Base-by-base conservation (phyloP, 129 eudicot genomes). In the Oenanthe sinensis region DNA sequence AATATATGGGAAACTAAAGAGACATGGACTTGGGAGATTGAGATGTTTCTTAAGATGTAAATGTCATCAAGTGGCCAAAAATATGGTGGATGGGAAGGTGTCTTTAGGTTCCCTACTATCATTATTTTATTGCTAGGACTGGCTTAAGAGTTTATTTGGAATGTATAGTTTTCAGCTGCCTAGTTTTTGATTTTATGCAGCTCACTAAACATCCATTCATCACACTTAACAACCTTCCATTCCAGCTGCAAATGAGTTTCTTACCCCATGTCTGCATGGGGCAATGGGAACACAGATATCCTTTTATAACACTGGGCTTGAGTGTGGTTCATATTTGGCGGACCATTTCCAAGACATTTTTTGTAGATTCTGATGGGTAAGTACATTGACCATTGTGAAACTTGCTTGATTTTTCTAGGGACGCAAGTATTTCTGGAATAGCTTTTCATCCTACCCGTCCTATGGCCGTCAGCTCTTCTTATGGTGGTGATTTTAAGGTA, bases 401-500 rank as follows among this genome's bases (percentile, higher is more conserved):
- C 54, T 50, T 85, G 54, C 19, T 83, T 76, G 55, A 48, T 79
- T 55, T 67, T n/a, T 82, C 28, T 81, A 95, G 99, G 85, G 96
- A 95, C 36, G 84, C 91, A 58, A 88, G 80, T 45, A 76, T 92
- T 71, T 91, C 99, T 50, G 89, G 84, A 22, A 71, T 95, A 75
- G 90, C 97, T 82, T 95, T 95, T 87, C 97, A 85, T 79, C 97
- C 99, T 40, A 84, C 84, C 47, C 77, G 85, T 52, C 85, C 78
- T 45, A 95, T 92, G 99, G 96, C 90, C 75, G 96, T 81, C 81
- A 95, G 92, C 85, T 83, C 87, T 72, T 95, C 97, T 77, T 84
- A 86, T 84, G 97, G 97, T 78, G 95, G 96, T 71, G 97, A 95
- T 82, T 92, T 95, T 75, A 95, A 92, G 94, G 96, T 90, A 81